These are phyloP conservation scores for Stagonosporopsis rhizophila DNA, from an alignment of 2,329 filamentous ascomycete genomes.

Conservation along the genomic window DNA sequence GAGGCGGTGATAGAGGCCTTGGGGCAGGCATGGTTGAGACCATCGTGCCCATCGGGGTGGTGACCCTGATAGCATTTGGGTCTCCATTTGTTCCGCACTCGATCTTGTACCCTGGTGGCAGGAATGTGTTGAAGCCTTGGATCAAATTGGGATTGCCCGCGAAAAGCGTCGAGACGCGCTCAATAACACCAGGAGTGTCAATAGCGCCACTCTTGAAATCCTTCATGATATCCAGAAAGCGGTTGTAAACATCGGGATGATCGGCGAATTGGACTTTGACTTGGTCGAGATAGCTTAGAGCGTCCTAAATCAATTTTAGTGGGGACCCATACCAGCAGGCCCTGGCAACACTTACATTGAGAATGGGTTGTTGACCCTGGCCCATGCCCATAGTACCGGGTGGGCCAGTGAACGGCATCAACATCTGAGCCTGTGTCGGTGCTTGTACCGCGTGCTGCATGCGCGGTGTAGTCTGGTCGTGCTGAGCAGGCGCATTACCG, in stretches of 20 bases:
- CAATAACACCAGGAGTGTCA: conserved; percentile 96
- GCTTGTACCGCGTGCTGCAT: conserved; percentile 68
- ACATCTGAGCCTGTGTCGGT: conserved; percentile 60
- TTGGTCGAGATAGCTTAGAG: conserved; percentile 94
- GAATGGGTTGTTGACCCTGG: conserved; percentile 83
- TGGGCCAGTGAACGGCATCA: conserved; percentile 56
- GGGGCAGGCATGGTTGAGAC: conserved; percentile 79
- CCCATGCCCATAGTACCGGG: conserved; percentile 65
- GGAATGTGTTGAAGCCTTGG: conserved; percentile 97
- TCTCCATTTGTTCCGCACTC: conserved; percentile 94
- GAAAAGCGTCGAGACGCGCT: conserved; percentile 93
- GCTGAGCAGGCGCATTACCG: conserved; percentile 72
- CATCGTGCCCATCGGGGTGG: conserved; percentile 96
- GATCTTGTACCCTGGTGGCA: conserved; percentile 94
- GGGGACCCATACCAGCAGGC: conserved; percentile 2
- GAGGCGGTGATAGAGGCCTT: conserved; percentile 54
- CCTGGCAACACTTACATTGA: conserved; percentile 57
- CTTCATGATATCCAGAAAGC: conserved; percentile 99
- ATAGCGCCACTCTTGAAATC: conserved; percentile 99
- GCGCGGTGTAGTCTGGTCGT: conserved; percentile 59
- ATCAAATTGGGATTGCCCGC: conserved; percentile 94
- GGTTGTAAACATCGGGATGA: conserved; percentile 95
- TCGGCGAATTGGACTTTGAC: conserved; percentile 98
- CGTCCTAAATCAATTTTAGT: conserved; percentile 61
- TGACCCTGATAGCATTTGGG: conserved; percentile 94